These are phyloP conservation scores for Paralagenidium karlingii DNA, from an alignment of 352 stramenopile genomes.

Conservation along the genomic window DNA sequence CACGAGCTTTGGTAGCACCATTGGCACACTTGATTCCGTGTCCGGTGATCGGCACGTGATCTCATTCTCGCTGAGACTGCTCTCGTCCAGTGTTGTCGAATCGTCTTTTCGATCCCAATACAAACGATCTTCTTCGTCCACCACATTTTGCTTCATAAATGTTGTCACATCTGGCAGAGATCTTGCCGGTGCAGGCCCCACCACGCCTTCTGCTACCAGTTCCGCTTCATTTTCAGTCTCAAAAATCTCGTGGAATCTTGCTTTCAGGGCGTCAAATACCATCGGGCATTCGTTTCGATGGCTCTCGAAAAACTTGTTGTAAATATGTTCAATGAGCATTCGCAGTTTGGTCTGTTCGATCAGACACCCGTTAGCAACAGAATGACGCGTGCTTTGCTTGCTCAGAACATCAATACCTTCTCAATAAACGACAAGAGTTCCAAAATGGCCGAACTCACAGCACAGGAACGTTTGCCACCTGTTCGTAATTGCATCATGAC, in stretches of 20 bases:
- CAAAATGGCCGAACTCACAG: conserved; percentile 56
- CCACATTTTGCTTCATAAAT: conserved; percentile 34
- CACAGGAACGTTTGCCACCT: conserved; percentile 33
- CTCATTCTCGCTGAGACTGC: no score
- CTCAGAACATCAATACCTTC: conserved; percentile 26
- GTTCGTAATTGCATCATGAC: conserved; percentile 36
- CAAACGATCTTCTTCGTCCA: conserved; percentile 64
- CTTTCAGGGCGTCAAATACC: conserved; percentile 56
- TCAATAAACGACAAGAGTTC: conserved; percentile 67
- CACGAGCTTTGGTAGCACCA: conserved; percentile 41
- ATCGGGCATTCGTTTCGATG: conserved; percentile 59
- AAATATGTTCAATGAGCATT: conserved; percentile 60
- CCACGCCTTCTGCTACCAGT: not conserved
- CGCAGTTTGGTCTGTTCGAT: conserved; percentile 40
- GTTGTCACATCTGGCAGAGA: no score
- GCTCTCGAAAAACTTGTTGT: conserved; percentile 64
- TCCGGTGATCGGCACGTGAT: no score
- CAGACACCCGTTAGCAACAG: conserved; percentile 1
- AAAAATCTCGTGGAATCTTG: conserved; percentile 38
- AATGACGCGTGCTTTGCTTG: not conserved
- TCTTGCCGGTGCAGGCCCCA: not conserved
- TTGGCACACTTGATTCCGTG: no score
- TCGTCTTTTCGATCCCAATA: conserved; percentile 73
- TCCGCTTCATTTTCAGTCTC: conserved; percentile 7
- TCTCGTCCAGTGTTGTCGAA: no score